Evolutionary conservation across 1,284 basidiomycete genomes (phyloP), one percentile per base, ranked within the genome.

Genomic region (Trichosporon sp.): DNA sequence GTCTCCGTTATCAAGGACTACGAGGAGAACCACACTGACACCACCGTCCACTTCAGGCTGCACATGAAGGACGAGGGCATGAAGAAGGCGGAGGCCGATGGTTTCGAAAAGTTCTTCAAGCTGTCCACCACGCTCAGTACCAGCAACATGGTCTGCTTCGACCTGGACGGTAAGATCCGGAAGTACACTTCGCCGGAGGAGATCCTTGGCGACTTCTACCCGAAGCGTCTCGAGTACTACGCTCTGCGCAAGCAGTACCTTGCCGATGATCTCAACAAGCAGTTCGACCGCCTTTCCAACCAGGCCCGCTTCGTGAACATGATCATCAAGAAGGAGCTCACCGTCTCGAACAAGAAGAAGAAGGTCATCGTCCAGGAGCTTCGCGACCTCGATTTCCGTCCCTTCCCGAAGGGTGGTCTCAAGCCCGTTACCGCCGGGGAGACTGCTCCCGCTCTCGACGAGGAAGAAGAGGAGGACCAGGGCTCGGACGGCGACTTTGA

Each of bases 101-200:
- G 96, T 2, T 83, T 97, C 51, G 83, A 91, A 38, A 95, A 96
- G 80, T 92, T 89, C 80, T 98, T 99, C 89, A 98, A 96, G 84
- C 84, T 98, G 65, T 89, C 89, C 3, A 85, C 86, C 56, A 92
- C 93, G 78, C 84, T 98, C 80, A 91, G 87, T 79, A 98, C 94
- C 9, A 88, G 88, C 80, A 99, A 99, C 85, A 98, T 99, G 97
- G 98, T 99, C 9, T 94, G 93, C 82, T 99, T 99, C 83, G 95
- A 98, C 82, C 88, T 93, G 73, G 91, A 96, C 32, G 91, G 93
- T 77, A 98, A 97, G 86, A 98, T 99, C 85, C 94, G 91, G 85
- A 97, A 91, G 84, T 99, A 98, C 82, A 84, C 88, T 23, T 88
- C 90, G 1, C 89, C 97, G 0, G 96, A 98, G 79, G 92, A 95